These are phyloP conservation scores for Fraxinus ornus DNA, from an alignment of 305 asterid species.

Conservation along the genomic window DNA sequence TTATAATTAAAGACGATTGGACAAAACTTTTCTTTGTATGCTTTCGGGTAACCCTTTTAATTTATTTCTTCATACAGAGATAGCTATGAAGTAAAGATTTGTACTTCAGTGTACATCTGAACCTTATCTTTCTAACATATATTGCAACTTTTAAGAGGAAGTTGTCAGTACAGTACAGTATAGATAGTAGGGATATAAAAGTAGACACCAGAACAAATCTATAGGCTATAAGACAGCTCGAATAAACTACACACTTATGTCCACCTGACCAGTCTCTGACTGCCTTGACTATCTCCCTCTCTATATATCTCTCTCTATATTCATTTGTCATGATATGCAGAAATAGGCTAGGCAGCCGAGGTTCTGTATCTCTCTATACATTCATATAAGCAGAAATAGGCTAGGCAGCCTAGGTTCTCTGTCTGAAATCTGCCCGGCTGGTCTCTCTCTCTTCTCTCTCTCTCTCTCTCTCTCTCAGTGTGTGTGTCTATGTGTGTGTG, in stretches of 20 bases:
- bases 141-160: conserved; percentile 7
- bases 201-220: conserved; percentile 10
- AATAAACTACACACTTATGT: conserved; percentile 4
- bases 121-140: conserved; percentile 14
- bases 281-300: conserved; percentile 11
- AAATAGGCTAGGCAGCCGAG: background rate
- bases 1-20: background rate
- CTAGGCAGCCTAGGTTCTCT: background rate
- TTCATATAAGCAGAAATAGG: background rate
- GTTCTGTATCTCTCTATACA: background rate
- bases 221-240: conserved; percentile 25
- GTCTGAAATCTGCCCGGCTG: background rate
- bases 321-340: background rate
- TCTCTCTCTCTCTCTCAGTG: conserved; percentile 8
- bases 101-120: conserved; percentile 26
- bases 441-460: conserved; percentile 10
- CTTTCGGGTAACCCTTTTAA: background rate
- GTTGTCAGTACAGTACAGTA: conserved; percentile 5
- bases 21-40: background rate
- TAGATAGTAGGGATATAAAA: background rate
- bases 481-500: background rate
- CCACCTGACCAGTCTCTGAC: conserved; percentile 6
- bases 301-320: background rate
- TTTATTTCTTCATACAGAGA: background rate
- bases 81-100: conserved; percentile 10